Percentiles rank a stretch among this genome's conserved stretches.
Conservation (phyloP, 495 filamentous ascomycete species). For the Aspergillus affinis region DNA sequence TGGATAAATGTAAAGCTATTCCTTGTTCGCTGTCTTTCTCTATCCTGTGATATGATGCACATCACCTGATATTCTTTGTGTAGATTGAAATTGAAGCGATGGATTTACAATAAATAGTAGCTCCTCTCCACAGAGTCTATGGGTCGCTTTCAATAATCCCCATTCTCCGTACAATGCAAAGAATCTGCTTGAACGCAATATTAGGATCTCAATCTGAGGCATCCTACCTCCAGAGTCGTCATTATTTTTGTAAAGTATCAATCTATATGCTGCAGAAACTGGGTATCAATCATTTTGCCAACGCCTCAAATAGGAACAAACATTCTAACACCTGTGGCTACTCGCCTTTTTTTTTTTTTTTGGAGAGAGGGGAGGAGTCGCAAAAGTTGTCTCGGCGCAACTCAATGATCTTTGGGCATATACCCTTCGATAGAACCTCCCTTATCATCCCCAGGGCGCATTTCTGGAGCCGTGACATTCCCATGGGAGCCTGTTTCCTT, state of each 20-base stretch:
- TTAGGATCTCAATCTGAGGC: too few species aligned
- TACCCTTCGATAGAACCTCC: slow-evolving; percentile 51
- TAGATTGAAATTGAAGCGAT: slow-evolving; percentile 2
- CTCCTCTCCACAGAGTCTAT: too few species aligned
- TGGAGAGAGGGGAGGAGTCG: not conserved
- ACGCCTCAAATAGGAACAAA: not conserved
- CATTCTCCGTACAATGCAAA: not conserved
- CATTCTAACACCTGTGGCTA: not conserved
- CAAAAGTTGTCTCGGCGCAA: not conserved
- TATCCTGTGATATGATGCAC: slow-evolving; percentile 35
- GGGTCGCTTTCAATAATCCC: too few species aligned
- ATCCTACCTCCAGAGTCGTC: not conserved
- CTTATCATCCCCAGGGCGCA: slow-evolving; percentile 35
- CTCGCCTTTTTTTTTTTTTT: not conserved
- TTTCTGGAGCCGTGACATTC: slow-evolving; percentile 26
- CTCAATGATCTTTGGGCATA: slow-evolving; percentile 26
- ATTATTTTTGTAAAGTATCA: not conserved
- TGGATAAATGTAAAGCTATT: slow-evolving; percentile 35
- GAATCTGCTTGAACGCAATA: too few species aligned
- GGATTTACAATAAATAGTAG: not conserved
- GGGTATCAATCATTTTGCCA: not conserved
- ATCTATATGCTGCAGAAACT: not conserved
- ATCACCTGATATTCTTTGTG: slow-evolving; percentile 22
- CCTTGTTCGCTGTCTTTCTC: slow-evolving; percentile 13
- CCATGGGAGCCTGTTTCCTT: slow-evolving; percentile 25